phyloP scores from a whole-genome alignment of 257 asterid species.

The Solanum tarapatanum region DNA sequence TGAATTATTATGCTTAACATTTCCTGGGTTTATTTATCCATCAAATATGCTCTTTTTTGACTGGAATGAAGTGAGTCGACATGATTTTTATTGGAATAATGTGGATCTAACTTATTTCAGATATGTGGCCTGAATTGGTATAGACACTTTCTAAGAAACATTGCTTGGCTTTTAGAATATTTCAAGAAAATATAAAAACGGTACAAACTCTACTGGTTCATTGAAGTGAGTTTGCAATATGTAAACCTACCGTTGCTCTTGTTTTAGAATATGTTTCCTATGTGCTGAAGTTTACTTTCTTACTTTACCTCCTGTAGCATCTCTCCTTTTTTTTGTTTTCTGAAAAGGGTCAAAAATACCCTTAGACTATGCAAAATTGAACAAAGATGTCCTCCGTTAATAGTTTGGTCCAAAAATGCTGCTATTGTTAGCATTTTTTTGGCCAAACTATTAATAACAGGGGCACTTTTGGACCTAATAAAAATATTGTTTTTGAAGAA shows the following conservation, averaged over 20 bases:
- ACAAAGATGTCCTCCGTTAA: not conserved
- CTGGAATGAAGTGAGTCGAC: not conserved
- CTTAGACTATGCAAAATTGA: not conserved
- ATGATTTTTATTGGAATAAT: not conserved
- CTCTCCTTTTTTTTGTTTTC: not conserved
- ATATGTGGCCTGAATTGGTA: not conserved
- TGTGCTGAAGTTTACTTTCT: not conserved
- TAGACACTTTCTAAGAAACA: not conserved
- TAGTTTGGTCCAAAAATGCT: not conserved
- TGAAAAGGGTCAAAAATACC: not conserved
- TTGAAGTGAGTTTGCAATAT: not conserved
- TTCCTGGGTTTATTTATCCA: not conserved
- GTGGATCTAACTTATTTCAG: not conserved
- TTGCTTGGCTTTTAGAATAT: not conserved
- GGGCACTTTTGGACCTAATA: not conserved
- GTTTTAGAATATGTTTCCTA: not conserved
- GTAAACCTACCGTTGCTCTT: not conserved
- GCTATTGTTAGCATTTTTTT: not conserved
- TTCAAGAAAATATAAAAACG: not conserved
- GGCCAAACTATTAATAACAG: not conserved
- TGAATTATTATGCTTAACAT: not conserved
- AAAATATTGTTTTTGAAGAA: not conserved
- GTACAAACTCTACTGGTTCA: not conserved
- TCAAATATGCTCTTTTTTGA: not conserved
- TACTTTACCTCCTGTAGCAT: not conserved